Conservation (phyloP, 768 basidiomycete species). For the Termitomyces sp. region DNA sequence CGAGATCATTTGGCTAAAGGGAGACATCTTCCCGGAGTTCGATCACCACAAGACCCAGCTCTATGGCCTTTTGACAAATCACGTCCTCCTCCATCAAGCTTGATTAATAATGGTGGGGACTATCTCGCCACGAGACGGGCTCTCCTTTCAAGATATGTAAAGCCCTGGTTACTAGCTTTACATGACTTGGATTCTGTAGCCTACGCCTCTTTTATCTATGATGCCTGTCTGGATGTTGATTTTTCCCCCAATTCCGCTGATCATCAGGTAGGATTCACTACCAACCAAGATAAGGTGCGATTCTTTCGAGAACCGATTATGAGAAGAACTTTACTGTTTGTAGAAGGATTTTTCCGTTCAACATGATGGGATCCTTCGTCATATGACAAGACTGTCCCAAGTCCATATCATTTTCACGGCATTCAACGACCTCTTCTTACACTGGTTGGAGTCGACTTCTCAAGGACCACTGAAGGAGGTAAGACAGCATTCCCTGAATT, state of each 20-base stretch:
- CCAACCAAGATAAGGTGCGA: slow-evolving; percentile 11
- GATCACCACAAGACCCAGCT: slow-evolving; percentile 31
- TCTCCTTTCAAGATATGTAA: slow-evolving; percentile 50
- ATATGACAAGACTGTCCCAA: slow-evolving; percentile 50
- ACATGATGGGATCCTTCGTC: slow-evolving; percentile 41
- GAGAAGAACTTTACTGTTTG: background rate
- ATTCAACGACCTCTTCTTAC: slow-evolving; percentile 52
- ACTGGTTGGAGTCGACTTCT: slow-evolving; percentile 47
- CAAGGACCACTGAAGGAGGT: slow-evolving; percentile 34
- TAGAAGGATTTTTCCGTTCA: background rate
- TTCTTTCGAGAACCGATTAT: background rate
- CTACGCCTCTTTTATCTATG: slow-evolving; percentile 51
- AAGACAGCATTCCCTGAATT: slow-evolving; percentile 7
- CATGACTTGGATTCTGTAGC: slow-evolving; percentile 52
- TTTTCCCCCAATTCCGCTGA: slow-evolving; percentile 16
- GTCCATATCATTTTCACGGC: slow-evolving; percentile 47
- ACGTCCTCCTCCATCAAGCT: slow-evolving; percentile 30
- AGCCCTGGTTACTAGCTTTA: slow-evolving; percentile 64
- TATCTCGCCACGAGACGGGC: slow-evolving; percentile 57
- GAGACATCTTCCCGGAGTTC: slow-evolving; percentile 58
- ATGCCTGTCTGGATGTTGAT: slow-evolving; percentile 44
- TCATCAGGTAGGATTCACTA: slow-evolving; percentile 5
- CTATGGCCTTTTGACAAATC: slow-evolving; percentile 51
- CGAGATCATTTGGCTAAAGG: slow-evolving; percentile 61
- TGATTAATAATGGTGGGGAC: slow-evolving; percentile 59